Evolutionary conservation across 2,329 filamentous ascomycete genomes (phyloP).

Genomic region (Aspergillus fumigatiaffinis): DNA sequence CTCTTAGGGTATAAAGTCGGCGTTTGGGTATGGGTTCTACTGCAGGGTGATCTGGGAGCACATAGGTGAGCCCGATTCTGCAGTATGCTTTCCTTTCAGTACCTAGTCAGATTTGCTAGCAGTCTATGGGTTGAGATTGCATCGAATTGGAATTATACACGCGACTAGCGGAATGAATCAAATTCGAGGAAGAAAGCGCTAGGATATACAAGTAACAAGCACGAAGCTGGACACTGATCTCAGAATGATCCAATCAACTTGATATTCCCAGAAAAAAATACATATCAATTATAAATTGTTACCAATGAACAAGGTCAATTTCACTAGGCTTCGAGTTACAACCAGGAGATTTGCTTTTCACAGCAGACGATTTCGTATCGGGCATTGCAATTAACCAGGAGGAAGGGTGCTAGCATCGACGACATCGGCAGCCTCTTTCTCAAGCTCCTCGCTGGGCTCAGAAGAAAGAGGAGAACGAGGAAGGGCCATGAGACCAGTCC

Average conservation of each 20-base stretch:
- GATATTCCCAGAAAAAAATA: background rate
- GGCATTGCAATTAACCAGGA: constrained; percentile 63
- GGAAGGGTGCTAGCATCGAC: constrained; percentile 92
- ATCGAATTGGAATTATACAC: background rate
- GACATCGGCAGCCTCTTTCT: constrained; percentile 89
- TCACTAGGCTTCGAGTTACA: background rate
- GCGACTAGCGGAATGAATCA: background rate
- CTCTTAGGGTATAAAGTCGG: background rate
- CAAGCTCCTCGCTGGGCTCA: constrained; percentile 65
- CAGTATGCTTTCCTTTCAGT: background rate
- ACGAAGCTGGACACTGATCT: background rate
- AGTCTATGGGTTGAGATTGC: background rate
- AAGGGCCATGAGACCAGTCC: constrained; percentile 94
- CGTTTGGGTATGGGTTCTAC: background rate
- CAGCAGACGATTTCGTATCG: constrained; percentile 9
- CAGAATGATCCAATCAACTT: background rate
- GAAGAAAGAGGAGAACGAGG: constrained; percentile 79
- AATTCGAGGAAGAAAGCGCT: background rate
- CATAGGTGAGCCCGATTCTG: background rate
- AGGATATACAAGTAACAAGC: background rate
- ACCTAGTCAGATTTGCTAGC: background rate
- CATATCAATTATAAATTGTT: background rate
- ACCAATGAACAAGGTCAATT: background rate
- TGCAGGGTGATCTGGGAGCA: background rate
- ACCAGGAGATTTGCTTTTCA: constrained; percentile 20